Evolutionary conservation across 2,329 filamentous ascomycete genomes (phyloP).

Genomic region (Paecilomyces fulvus): DNA sequence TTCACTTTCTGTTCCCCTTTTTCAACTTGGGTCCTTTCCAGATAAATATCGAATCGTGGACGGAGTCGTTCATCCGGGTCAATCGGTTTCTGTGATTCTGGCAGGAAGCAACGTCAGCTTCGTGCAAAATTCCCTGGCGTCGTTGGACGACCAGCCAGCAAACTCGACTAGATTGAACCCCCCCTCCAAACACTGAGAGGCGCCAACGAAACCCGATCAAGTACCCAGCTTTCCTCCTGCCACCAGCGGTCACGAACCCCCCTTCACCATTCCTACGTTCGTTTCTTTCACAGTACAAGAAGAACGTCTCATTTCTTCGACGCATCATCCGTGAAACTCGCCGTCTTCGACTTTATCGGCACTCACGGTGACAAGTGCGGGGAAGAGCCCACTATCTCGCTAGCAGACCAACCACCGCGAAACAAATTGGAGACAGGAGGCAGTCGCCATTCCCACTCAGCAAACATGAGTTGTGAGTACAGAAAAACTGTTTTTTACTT

Average conservation of each 20-base stretch:
- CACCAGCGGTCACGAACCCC: not conserved
- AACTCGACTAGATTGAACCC: too few relatives aligned
- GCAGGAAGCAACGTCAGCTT: too few relatives aligned
- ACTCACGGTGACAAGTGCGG: not conserved
- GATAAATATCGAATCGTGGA: too few relatives aligned
- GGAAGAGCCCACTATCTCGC: not conserved
- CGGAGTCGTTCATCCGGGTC: too few relatives aligned
- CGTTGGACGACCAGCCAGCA: too few relatives aligned
- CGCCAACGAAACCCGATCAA: not conserved
- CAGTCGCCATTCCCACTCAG: not conserved
- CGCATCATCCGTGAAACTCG: not conserved
- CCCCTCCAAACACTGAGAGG: not conserved
- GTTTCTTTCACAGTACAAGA: not conserved
- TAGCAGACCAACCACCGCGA: not conserved
- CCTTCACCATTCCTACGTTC: not conserved
- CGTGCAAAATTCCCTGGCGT: too few relatives aligned
- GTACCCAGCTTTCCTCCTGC: not conserved
- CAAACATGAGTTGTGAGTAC: slow-evolving; percentile 1
- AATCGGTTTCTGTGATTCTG: too few relatives aligned
- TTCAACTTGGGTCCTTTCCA: not conserved
- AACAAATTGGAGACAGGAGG: not conserved
- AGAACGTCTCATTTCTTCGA: not conserved
- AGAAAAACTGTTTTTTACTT: not conserved
- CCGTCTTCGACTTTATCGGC: not conserved
- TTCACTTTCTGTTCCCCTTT: not conserved